Evolutionary conservation across 1,139 yeast species (phyloP), one percentile per base, ranked within the genome.

Genomic region (Kluyveromyces sp.): DNA sequence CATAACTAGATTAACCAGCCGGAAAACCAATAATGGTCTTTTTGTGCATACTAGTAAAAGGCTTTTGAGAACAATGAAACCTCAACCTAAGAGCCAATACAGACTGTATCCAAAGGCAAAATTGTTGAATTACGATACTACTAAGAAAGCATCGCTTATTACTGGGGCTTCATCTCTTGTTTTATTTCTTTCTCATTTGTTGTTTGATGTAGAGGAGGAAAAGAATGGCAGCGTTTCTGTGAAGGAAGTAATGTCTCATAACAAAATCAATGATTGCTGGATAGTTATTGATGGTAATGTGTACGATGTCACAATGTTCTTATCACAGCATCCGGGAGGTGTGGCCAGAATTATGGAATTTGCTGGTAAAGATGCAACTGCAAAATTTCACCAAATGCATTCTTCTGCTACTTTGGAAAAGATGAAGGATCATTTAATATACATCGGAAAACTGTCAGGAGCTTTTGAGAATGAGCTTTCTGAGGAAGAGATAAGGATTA

Each of bases 301-400:
- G 46, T 92, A 90, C 70, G 89, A 92, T 66, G 80, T 86, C 51
- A 72, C 95, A 45, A 70, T 73, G 53, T 92, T 90, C 67, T 68
- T 90, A 51, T 96, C 89, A 61, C 96, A 89, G 72, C 98, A 92
- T 71, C 95, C 95, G 51, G 98, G 98, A 72, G 98, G 98, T 63
- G 97, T 89, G 68, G 97, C 90, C 68, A 96, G 90, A 44, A 76
- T 92, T 57, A 71, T 84, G 48, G 98, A 92, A 63, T 78, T 81
- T 58, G 97, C 92, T 49, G 98, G 98, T 56, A 72, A 74, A 48
- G 97, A 92, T 67, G 95, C 96, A 49, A 89, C 97, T 42, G 92
- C 81, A 57, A 90, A 95, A 33, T 92, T 92, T 63, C 88, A 88
- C 60, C 97, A 92, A 64, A 89, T 92, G 62, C 98, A 92, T 69